Conservation (phyloP, 2,329 filamentous ascomycete species). For the Metarhizium anisopliae region DNA sequence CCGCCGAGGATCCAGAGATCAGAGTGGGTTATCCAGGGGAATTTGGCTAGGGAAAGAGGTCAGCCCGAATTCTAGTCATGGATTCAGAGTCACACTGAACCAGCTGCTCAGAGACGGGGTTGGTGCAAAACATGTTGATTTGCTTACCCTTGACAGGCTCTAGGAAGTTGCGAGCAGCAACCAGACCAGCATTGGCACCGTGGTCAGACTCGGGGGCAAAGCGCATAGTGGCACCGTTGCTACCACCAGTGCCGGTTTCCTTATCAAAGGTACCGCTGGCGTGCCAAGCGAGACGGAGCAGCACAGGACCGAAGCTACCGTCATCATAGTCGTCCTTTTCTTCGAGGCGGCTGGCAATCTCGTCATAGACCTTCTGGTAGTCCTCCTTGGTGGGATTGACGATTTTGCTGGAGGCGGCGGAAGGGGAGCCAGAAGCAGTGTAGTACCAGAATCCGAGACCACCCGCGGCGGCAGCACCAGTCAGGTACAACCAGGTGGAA, state of each 20-base stretch:
- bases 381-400: constrained; percentile 74
- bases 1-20: constrained; percentile 93
- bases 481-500: constrained; percentile 44
- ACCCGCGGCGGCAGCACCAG: constrained; percentile 49
- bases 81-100: neutral
- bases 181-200: constrained; percentile 87
- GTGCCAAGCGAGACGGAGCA: constrained; percentile 90
- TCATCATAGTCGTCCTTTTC: constrained; percentile 95
- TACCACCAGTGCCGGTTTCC: constrained; percentile 79
- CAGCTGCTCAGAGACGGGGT: neutral
- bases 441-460: constrained; percentile 61
- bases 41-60: constrained; percentile 38
- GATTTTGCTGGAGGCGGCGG: constrained; percentile 41
- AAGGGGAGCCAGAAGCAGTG: constrained; percentile 41
- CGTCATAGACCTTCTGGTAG: constrained; percentile 93
- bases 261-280: constrained; percentile 86
- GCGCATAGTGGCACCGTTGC: constrained; percentile 95
- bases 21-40: constrained; percentile 93
- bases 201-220: constrained; percentile 84
- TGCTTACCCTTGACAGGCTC: constrained; percentile 74
- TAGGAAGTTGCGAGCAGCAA: constrained; percentile 81
- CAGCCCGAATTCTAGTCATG: constrained; percentile 2
- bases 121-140: neutral
- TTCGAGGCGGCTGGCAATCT: constrained; percentile 68
- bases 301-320: constrained; percentile 87